Evolutionary conservation across 345 rosid species (phyloP).

Genomic region (Brassica nigra): DNA sequence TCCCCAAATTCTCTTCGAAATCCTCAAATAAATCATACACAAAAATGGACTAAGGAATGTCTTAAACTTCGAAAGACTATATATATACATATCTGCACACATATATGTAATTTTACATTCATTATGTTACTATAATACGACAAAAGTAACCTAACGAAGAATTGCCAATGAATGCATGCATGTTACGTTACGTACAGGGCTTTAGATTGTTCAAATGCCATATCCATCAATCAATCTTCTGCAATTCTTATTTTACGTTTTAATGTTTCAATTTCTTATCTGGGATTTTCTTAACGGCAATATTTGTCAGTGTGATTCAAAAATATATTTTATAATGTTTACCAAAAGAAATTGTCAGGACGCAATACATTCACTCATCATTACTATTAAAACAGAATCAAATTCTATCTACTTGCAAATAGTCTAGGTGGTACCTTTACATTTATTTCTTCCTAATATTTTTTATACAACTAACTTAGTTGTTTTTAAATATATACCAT

Average conservation of each 20-base stretch:
- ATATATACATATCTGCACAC: background rate
- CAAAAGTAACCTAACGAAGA: background rate
- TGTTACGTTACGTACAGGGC: background rate
- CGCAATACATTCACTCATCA: background rate
- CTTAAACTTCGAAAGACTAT: background rate
- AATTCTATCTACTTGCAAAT: too few relatives aligned
- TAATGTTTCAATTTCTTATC: background rate
- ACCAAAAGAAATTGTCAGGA: background rate
- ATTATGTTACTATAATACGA: background rate
- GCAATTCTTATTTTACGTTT: background rate
- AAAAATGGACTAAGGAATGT: slow-evolving; percentile 46
- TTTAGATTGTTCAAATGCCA: background rate
- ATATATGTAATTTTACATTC: background rate
- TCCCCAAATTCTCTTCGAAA: slow-evolving; percentile 58
- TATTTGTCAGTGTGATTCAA: background rate
- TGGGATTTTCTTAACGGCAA: background rate
- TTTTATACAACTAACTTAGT: too few relatives aligned
- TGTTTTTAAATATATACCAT: too few relatives aligned
- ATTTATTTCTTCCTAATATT: too few relatives aligned
- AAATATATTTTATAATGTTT: background rate
- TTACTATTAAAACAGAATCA: too few relatives aligned
- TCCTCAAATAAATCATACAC: slow-evolving; percentile 46
- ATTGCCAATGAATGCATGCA: background rate
- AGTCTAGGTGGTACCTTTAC: too few relatives aligned
- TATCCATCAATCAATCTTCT: background rate